Conservation (phyloP, 2,329 filamentous ascomycete genomes). For the Aureobasidium sp. region DNA sequence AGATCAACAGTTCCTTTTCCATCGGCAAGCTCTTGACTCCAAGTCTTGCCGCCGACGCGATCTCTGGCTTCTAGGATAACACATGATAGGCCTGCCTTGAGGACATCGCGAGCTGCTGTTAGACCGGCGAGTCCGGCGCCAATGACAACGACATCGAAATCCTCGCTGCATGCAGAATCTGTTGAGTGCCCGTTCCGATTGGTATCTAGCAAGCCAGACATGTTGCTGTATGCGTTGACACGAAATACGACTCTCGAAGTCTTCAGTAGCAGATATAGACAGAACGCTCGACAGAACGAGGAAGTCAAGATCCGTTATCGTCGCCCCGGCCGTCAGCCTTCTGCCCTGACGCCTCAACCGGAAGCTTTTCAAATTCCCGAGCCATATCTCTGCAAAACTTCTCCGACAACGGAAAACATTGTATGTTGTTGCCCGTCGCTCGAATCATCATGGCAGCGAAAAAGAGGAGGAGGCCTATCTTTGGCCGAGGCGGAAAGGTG, state of each 20-base stretch:
- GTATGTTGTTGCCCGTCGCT: neutral
- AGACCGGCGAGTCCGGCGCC: conserved; percentile 28
- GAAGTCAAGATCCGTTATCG: neutral
- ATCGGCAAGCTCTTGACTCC: conserved; percentile 28
- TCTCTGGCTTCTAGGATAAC: conserved; percentile 28
- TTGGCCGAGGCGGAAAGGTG: neutral
- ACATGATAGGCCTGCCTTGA: conserved; percentile 21
- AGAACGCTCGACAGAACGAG: neutral
- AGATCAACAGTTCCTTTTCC: conserved; percentile 40
- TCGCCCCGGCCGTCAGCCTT: neutral
- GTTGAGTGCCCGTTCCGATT: neutral
- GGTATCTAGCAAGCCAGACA: neutral
- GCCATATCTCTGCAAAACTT: neutral
- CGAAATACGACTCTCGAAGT: neutral
- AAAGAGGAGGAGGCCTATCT: neutral
- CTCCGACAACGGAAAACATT: neutral
- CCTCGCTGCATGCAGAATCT: neutral
- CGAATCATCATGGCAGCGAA: neutral
- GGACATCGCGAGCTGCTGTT: conserved; percentile 23
- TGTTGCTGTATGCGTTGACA: neutral
- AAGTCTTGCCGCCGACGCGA: conserved; percentile 39
- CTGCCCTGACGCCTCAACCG: neutral
- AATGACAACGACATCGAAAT: conserved; percentile 24
- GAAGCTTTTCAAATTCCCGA: neutral
- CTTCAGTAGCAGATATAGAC: neutral